phyloP scores from a whole-genome alignment of 805 yeast genomes.

The Metschnikowia aberdeeniae region DNA sequence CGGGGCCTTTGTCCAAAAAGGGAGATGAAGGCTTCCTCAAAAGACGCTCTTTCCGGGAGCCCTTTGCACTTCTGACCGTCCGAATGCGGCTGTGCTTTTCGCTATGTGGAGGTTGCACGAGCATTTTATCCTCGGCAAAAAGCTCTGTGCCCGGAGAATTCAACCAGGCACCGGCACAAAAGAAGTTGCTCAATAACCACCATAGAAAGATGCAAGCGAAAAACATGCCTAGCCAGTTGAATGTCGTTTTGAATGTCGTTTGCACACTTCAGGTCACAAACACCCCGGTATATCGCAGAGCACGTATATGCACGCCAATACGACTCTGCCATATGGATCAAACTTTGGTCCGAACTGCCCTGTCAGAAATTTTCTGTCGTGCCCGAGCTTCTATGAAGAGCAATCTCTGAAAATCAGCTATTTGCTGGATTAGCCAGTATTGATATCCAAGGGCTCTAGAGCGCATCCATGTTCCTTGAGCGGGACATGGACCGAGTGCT shows the following conservation, averaged over 20 bases:
- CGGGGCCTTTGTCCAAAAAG: too few species aligned
- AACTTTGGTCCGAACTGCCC: too few species aligned
- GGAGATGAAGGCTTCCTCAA: neutral
- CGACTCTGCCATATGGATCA: too few species aligned
- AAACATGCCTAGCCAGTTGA: too few species aligned
- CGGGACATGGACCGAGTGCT: constrained; percentile 12
- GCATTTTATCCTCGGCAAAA: neutral
- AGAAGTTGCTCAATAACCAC: neutral
- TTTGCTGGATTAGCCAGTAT: too few species aligned
- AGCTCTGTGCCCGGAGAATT: neutral
- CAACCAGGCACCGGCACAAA: neutral
- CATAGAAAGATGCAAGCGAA: neutral
- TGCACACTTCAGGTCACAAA: too few species aligned
- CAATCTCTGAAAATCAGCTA: too few species aligned
- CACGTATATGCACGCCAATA: too few species aligned
- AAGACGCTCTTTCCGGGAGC: neutral
- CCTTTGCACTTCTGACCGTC: neutral
- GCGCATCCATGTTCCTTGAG: neutral
- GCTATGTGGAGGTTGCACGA: neutral
- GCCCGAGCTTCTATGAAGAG: too few species aligned
- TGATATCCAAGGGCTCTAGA: neutral
- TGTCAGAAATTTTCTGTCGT: too few species aligned
- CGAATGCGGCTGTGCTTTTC: neutral
- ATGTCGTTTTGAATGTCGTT: too few species aligned
- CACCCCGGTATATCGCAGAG: too few species aligned